Conservation (phyloP, 2,329 filamentous ascomycete genomes). For the Penicillium sp. region DNA sequence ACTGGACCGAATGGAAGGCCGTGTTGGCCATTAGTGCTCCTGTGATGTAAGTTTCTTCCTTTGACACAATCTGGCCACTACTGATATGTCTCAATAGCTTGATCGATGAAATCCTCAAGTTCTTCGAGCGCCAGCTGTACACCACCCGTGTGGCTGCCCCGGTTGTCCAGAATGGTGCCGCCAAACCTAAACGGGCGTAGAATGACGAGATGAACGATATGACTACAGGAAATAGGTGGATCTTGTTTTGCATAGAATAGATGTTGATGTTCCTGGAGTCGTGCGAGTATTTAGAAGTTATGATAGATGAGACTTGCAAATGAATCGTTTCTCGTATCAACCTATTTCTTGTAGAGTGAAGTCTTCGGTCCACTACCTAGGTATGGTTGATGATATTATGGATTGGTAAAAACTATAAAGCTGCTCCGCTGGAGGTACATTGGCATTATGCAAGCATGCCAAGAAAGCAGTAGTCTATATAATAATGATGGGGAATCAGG, state of each 20-base stretch:
- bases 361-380: too few species aligned
- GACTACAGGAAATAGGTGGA: not conserved
- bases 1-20: slow-evolving; percentile 85
- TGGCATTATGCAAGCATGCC: slow-evolving; percentile 2
- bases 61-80: not conserved
- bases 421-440: not conserved
- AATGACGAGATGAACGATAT: slow-evolving; percentile 13
- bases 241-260: slow-evolving; percentile 9
- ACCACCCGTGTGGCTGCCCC: slow-evolving; percentile 21
- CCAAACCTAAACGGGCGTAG: slow-evolving; percentile 37
- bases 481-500: not conserved
- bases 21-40: slow-evolving; percentile 83
- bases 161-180: slow-evolving; percentile 27
- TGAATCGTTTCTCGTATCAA: too few species aligned
- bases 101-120: slow-evolving; percentile 81
- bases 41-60: slow-evolving; percentile 67
- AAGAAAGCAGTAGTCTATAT: slow-evolving; percentile 10
- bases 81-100: slow-evolving; percentile 48
- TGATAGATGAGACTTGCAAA: not conserved
- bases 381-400: too few species aligned
- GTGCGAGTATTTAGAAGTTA: not conserved
- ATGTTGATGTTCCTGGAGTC: not conserved
- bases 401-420: not conserved
- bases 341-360: too few species aligned
- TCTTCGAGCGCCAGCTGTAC: slow-evolving; percentile 65